Base-by-base conservation (phyloP, 2,329 filamentous ascomycete species). In the Triangularia setosa region DNA sequence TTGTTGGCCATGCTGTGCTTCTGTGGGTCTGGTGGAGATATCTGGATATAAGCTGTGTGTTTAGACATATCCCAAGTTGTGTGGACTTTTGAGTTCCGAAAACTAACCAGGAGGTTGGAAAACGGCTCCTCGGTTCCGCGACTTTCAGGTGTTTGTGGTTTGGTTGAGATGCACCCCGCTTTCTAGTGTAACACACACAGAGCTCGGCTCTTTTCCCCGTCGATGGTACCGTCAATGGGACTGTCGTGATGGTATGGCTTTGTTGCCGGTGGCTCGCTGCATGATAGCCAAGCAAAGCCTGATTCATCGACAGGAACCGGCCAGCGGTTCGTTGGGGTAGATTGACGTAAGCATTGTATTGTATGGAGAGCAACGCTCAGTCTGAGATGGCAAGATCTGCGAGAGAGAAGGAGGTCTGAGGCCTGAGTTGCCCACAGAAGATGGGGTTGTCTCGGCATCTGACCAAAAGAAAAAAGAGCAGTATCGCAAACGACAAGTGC, bases 181-280 rank as follows among this genome's bases (percentile, higher is more conserved):
- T 68, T 68, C 58, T 65, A 23, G 67, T 69, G 69, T 66, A 69
- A 69, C 69, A 52, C 35, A 3, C 24, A 58, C 12, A 59, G 27
- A 28, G 55, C 61, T 61, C 60, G 63, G 61, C 61, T 66, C 60
- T 63, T 63, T 33, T 52, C 23, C 24, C 33, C 33, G 28, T 44
- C 18, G 63, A 59, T 24, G 59, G 59, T 48, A 48, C 40, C 40
- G 40, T 48, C 40, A 48, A 48, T 48, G 40, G 40, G 40, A 48
- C 40, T 48, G 40, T 48, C 18, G 21, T 48, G 40, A 48, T 48
- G n/a, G n/a, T n/a, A n/a, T n/a, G n/a, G 35, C 9, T 40, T 40
- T n/a, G 35, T 21, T 48, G 40, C 40, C n/a, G 40, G 40, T 21
- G 40, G 40, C n/a, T 48, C 40, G 40, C 40, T 48, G 40, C 40